These are phyloP conservation scores for Arachis hypogaea DNA, from an alignment of 306 rosid species.

Conservation along the genomic window DNA sequence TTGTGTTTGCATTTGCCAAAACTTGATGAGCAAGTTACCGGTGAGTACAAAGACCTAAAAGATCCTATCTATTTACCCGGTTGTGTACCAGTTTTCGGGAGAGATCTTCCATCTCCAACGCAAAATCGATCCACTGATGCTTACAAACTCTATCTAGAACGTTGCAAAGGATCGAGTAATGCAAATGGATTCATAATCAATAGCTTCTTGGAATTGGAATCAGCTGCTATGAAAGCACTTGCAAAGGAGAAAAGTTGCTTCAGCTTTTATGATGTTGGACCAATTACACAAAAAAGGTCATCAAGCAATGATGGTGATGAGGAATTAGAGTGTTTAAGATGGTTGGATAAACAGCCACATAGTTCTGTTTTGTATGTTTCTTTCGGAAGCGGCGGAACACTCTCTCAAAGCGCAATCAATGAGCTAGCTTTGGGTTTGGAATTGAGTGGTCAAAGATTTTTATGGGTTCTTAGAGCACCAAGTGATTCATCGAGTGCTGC, in stretches of 20 bases:
- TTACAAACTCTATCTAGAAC: conserved; percentile 20
- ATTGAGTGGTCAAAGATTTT: conserved; percentile 41
- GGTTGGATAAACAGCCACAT: conserved; percentile 39
- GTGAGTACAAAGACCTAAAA: conserved; percentile 30
- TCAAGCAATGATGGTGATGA: not conserved
- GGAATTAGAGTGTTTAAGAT: conserved; percentile 25
- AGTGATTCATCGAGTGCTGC: conserved; percentile 33
- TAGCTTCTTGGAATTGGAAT: conserved; percentile 41
- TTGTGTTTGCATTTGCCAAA: not conserved
- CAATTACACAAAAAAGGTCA: conserved; percentile 40
- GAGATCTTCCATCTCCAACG: conserved; percentile 34
- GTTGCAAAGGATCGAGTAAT: not conserved
- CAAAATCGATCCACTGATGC: conserved; percentile 29
- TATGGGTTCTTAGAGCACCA: conserved; percentile 51
- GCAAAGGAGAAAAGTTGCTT: conserved; percentile 19
- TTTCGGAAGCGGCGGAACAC: conserved; percentile 57
- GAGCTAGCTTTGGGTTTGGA: conserved; percentile 52
- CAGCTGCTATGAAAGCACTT: conserved; percentile 32
- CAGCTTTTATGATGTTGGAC: conserved; percentile 36
- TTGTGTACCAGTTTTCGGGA: conserved; percentile 33
- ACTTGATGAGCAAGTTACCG: conserved; percentile 35
- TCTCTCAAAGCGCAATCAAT: conserved; percentile 40
- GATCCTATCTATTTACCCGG: conserved; percentile 40
- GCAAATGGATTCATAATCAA: conserved; percentile 43
- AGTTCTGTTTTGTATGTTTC: conserved; percentile 46